Evolutionary conservation across 208 protist species (phyloP), one percentile per base, ranked within the genome.

Genomic region (Strigomonas galati): DNA sequence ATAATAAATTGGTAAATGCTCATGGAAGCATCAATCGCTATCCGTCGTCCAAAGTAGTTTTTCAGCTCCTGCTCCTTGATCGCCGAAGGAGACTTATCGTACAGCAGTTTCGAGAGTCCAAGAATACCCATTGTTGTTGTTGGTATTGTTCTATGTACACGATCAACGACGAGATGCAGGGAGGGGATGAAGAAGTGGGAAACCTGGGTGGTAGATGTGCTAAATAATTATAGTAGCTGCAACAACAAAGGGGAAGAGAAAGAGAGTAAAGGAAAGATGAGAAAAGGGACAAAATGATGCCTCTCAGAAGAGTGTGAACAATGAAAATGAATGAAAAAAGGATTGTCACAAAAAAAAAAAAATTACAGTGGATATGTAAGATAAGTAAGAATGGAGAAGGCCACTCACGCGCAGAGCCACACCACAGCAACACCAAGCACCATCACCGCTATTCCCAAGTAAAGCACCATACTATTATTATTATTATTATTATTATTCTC

Each of bases 1-100:
- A 99, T 98, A 28, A 99, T 81, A 76, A 99, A 99, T 82, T 99
- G 98, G 76, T 99, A 99, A 48, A 99, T 97, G 65, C 81, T 91
- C 89, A 99, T 99, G 35, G 89, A 98, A 3, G 99, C 99, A 84
- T 99, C 99, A 65, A 99, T 99, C 2, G 99, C 99, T 37, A 99
- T 97, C 46, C 85, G 86, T n/a, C 96, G 80, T 17, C 97, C 97
- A 81, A 99, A 99, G 71, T 98, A 99, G 65, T 89, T 97, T 67
- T 99, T 98, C 21, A 99, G 82, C 65, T 97, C 85, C 54, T 87
- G 82, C 60, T 99, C 95, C 66, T 84, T 89, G 54, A 99, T 87
- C 14, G 92, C 79, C 17, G 67, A 65, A 7, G 96, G 95, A 4
- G 96, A 80, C 67, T 97, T 84, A 48, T 99, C 97, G 30, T 93